A percentile compares a stretch with the other conserved stretches of the same genome.
phyloP scores from a whole-genome alignment of 345 rosid genomes.

The Eucalyptus regnans region DNA sequence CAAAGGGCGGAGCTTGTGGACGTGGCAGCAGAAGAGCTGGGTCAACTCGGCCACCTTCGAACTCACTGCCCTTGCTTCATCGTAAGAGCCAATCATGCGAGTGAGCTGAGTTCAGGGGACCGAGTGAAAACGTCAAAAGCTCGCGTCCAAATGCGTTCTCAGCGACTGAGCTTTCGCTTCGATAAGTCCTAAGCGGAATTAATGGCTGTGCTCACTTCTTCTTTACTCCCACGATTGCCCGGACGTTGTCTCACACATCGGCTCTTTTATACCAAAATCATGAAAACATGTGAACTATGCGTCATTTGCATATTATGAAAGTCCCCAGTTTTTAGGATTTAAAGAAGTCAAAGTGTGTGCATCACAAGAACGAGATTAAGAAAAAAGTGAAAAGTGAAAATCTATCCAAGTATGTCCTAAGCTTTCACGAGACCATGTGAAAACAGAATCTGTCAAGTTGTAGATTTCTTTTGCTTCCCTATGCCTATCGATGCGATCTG shows the following conservation, averaged over 20 bases:
- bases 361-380: background rate
- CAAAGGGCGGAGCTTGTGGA: background rate
- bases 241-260: background rate
- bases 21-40: background rate
- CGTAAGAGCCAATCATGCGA: background rate
- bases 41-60: background rate
- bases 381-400: background rate
- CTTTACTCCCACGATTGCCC: background rate
- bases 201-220: background rate
- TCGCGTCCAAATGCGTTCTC: background rate
- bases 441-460: background rate
- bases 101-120: background rate
- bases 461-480: background rate
- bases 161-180: background rate
- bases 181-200: background rate
- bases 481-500: background rate
- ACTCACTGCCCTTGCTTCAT: background rate
- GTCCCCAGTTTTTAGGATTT: background rate
- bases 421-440: background rate
- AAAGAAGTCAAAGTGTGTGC: background rate
- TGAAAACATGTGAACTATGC: background rate
- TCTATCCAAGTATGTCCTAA: background rate
- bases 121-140: background rate
- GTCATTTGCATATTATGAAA: background rate
- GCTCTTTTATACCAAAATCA: background rate